Evolutionary conservation across 345 rosid genomes (phyloP).

Genomic region (Combretum micranthum): DNA sequence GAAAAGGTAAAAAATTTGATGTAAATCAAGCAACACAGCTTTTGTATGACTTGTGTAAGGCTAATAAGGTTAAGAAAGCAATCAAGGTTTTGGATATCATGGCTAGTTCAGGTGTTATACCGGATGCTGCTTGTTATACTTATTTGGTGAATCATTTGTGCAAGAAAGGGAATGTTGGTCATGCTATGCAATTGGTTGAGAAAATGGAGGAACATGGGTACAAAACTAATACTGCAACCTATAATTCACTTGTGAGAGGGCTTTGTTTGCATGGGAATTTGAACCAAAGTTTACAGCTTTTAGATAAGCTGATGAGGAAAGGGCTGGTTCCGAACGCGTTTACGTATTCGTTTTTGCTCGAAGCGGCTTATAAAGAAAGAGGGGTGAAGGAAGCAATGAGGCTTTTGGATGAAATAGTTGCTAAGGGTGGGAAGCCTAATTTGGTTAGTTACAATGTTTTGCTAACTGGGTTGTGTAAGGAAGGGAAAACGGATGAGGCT

Average conservation of each 20-base stretch:
- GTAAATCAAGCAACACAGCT: slow-evolving; percentile 60
- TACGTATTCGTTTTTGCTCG: slow-evolving; percentile 67
- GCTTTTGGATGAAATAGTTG: slow-evolving; percentile 58
- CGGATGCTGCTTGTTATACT: slow-evolving; percentile 58
- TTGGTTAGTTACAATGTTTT: slow-evolving; percentile 72
- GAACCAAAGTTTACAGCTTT: slow-evolving; percentile 52
- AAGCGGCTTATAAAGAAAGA: slow-evolving; percentile 70
- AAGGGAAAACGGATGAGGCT: slow-evolving; percentile 69
- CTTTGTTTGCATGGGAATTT: slow-evolving; percentile 65
- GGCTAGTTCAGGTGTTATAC: slow-evolving; percentile 58
- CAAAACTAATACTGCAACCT: slow-evolving; percentile 47
- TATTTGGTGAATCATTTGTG: slow-evolving; percentile 62
- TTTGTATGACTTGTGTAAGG: slow-evolving; percentile 67
- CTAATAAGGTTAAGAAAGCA: slow-evolving; percentile 59
- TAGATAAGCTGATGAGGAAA: slow-evolving; percentile 52
- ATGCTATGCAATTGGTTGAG: slow-evolving; percentile 87
- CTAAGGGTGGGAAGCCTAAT: slow-evolving; percentile 56
- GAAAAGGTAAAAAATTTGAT: slow-evolving; percentile 61
- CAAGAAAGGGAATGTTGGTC: slow-evolving; percentile 61
- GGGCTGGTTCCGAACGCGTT: slow-evolving; percentile 70
- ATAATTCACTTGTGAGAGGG: slow-evolving; percentile 62
- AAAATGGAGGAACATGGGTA: slow-evolving; percentile 69
- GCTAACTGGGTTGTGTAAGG: slow-evolving; percentile 73
- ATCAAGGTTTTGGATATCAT: slow-evolving; percentile 68
- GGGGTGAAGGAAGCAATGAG: slow-evolving; percentile 63